Evolutionary conservation across 2,329 filamentous ascomycete genomes (phyloP).

Genomic region (Elsinoe australis): DNA sequence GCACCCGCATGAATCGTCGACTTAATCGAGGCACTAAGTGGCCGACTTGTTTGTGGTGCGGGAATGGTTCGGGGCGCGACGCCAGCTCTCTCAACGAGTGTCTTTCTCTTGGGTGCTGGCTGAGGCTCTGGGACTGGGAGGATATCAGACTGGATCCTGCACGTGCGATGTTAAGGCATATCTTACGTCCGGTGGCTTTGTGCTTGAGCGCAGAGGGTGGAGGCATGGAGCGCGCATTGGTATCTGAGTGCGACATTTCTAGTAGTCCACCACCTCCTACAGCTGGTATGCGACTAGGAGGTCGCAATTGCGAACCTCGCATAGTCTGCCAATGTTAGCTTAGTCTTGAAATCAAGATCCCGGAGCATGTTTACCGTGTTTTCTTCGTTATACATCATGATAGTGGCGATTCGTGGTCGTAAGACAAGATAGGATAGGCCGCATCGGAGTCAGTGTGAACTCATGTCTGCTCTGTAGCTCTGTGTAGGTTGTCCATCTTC

Average conservation of each 20-base stretch:
- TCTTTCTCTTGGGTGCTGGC: conserved; percentile 45
- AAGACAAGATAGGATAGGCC: conserved; percentile 2
- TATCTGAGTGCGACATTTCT: conserved; percentile 46
- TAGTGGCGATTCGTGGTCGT: neutral
- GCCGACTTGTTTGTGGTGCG: conserved; percentile 12
- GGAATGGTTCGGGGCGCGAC: conserved; percentile 29
- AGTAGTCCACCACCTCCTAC: conserved; percentile 33
- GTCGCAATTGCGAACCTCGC: conserved; percentile 29
- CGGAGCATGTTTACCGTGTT: conserved; percentile 10
- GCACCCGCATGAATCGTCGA: conserved; percentile 5
- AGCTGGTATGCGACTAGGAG: conserved; percentile 29
- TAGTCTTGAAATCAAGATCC: neutral
- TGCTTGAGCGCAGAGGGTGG: conserved; percentile 42
- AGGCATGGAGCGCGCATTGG: conserved; percentile 44
- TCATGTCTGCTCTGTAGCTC: conserved; percentile 7
- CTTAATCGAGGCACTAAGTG: conserved; percentile 19
- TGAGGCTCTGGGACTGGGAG: conserved; percentile 34
- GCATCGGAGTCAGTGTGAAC: conserved; percentile 13
- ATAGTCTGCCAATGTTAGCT: conserved; percentile 17
- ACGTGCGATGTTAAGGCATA: conserved; percentile 15
- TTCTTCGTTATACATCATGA: conserved; percentile 16
- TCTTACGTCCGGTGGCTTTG: conserved; percentile 44
- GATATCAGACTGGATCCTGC: conserved; percentile 21
- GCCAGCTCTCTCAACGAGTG: conserved; percentile 41
- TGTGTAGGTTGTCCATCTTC: conserved; percentile 7